phyloP scores from a whole-genome alignment of 1,284 basidiomycete genomes.

The Earliella scabrosa region DNA sequence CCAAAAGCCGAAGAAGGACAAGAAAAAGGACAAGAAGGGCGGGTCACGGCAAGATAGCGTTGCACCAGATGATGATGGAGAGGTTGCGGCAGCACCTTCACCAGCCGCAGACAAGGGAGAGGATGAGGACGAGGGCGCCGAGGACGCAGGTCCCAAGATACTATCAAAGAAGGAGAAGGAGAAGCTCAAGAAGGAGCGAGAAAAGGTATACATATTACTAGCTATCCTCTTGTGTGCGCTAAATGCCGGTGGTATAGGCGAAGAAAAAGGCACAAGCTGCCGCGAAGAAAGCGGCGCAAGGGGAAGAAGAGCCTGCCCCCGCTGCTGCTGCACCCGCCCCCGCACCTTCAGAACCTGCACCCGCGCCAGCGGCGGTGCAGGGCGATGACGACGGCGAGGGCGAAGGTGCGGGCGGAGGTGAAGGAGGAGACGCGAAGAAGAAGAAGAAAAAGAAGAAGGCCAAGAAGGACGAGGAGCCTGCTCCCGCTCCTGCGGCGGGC shows the following conservation, averaged over 20 bases:
- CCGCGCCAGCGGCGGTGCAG: conserved; percentile 43
- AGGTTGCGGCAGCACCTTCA: conserved; percentile 36
- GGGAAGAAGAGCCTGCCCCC: no score
- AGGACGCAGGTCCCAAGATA: conserved; percentile 57
- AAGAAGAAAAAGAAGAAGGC: conserved; percentile 92
- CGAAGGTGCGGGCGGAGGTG: conserved; percentile 47
- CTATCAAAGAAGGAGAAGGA: conserved; percentile 94
- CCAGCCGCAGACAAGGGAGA: conserved; percentile 33
- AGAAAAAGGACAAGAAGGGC: conserved; percentile 63
- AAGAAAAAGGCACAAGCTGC: conserved; percentile 95
- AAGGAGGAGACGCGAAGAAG: conserved; percentile 74
- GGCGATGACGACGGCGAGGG: conserved; percentile 63
- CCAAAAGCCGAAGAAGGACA: conserved; percentile 64
- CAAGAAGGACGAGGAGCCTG: conserved; percentile 74
- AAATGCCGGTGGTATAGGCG: conserved; percentile 53
- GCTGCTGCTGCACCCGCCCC: conserved; percentile 29
- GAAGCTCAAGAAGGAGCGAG: conserved; percentile 91
- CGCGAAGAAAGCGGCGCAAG: conserved; percentile 71
- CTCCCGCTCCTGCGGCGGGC: conserved; percentile 40
- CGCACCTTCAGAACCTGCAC: conserved; percentile 30
- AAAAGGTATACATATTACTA: conserved; percentile 65
- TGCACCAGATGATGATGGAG: conserved; percentile 37
- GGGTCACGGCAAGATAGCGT: conserved; percentile 73
- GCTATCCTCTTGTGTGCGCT: not conserved
- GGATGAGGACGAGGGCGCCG: conserved; percentile 43